Percentiles rank a stretch among this genome's conserved stretches.
Conservation (phyloP, 2,329 filamentous ascomycete species). For the Aureobasidium vineae region DNA sequence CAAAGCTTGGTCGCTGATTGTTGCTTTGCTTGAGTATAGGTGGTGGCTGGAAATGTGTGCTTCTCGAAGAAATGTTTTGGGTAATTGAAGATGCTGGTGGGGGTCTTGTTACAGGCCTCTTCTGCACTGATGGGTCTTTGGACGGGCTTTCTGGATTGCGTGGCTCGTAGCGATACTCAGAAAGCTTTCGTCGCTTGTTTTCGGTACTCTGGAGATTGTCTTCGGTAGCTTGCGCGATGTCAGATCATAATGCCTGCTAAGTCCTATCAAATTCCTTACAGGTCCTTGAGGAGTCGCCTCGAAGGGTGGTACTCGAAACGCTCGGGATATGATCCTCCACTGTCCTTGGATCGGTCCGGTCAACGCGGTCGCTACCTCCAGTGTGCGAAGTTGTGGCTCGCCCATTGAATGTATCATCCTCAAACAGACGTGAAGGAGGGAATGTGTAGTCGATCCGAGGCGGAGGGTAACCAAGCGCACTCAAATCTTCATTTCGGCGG, state of each 20-base stretch:
- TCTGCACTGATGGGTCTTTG: not conserved
- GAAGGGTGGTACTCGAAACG: conserved; percentile 17
- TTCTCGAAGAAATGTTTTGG: not conserved
- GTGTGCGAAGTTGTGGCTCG: not conserved
- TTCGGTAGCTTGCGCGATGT: not conserved
- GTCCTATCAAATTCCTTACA: not conserved
- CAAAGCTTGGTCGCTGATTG: not conserved
- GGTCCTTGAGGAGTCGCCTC: conserved; percentile 12
- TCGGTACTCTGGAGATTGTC: not conserved
- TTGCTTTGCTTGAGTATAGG: not conserved
- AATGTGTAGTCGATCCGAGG: conserved; percentile 6
- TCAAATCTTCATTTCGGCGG: conserved; percentile 1
- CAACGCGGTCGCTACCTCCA: not conserved
- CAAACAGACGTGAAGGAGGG: not conserved
- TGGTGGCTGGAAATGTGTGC: not conserved
- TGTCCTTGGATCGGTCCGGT: not conserved
- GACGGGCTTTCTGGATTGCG: not conserved
- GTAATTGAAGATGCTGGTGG: not conserved
- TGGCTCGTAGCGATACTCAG: not conserved
- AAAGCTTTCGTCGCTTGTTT: conserved; percentile 1
- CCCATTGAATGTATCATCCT: not conserved
- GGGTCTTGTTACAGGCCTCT: not conserved
- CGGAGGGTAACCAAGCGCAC: not conserved
- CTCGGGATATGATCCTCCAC: not conserved
- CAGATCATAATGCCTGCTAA: not conserved